Evolutionary conservation across 2,329 filamentous ascomycete species (phyloP).

Genomic region (Dactylonectria macrodidyma): DNA sequence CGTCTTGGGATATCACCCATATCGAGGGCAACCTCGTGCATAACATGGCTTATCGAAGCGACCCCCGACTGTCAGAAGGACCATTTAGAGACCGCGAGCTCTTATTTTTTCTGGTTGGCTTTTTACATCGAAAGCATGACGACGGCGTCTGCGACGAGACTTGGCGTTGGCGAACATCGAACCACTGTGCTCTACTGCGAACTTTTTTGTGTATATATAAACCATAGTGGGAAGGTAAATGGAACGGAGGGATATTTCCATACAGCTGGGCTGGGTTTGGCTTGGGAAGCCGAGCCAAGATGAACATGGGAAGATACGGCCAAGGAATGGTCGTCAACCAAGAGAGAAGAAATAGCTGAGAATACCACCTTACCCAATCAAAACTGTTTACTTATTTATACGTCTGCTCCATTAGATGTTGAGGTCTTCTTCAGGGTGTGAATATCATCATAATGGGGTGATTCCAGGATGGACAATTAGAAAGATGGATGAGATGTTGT

Average conservation of each 20-base stretch:
- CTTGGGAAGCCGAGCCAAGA: conserved; percentile 35
- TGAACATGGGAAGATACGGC: conserved; percentile 24
- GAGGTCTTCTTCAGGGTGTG: too few relatives aligned
- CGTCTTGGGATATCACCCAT: conserved; percentile 22
- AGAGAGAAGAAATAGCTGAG: conserved; percentile 29
- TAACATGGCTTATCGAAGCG: conserved; percentile 16
- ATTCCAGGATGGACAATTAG: not conserved
- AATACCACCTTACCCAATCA: conserved; percentile 35
- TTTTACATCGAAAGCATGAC: conserved; percentile 47
- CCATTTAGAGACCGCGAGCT: conserved; percentile 33
- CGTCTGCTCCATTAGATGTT: not conserved
- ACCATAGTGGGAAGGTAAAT: conserved; percentile 42
- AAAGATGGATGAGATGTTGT: not conserved
- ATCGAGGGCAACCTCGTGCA: conserved; percentile 21
- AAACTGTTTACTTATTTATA: conserved; percentile 31
- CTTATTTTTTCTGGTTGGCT: conserved; percentile 40
- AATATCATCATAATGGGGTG: too few relatives aligned
- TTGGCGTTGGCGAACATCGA: conserved; percentile 49
- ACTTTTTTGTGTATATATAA: conserved; percentile 50
- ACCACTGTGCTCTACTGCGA: conserved; percentile 45
- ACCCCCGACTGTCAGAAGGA: conserved; percentile 26
- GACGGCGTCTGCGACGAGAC: conserved; percentile 49
- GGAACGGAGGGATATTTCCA: conserved; percentile 37
- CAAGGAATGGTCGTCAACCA: conserved; percentile 24
- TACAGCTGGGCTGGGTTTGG: conserved; percentile 41